A percentile compares a stretch with the other conserved stretches of the same genome.
Conservation (phyloP, 257 asterid species). For the Datura wrightii region DNA sequence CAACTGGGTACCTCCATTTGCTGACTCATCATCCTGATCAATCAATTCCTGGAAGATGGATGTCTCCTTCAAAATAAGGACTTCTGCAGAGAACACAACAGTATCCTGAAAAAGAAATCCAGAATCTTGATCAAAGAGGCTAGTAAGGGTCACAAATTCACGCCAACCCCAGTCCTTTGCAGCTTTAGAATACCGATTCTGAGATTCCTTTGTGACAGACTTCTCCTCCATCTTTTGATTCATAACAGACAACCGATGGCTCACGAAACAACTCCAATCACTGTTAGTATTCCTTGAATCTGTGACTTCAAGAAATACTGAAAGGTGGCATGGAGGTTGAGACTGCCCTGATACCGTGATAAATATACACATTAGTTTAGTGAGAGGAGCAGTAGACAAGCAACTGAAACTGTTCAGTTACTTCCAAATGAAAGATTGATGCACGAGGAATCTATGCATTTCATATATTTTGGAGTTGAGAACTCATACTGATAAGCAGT, state of each 20-base stretch:
- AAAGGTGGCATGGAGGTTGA: slow-evolving; percentile 98
- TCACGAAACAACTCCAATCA: slow-evolving; percentile 99
- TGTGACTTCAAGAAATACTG: slow-evolving; percentile 98
- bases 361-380: slow-evolving; percentile 40
- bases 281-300: slow-evolving; percentile 81
- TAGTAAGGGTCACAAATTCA: slow-evolving; percentile 94
- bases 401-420: not conserved
- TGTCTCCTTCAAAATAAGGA: slow-evolving; percentile 93
- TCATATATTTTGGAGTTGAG: too few species aligned
- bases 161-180: slow-evolving; percentile 99
- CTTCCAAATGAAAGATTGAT: not conserved
- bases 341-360: slow-evolving; percentile 90
- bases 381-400: slow-evolving; percentile 6
- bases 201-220: slow-evolving; percentile 95
- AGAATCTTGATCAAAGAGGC: slow-evolving; percentile 98
- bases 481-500: not conserved
- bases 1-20: slow-evolving; percentile 48
- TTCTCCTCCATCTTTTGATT: slow-evolving; percentile 87
- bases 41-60: slow-evolving; percentile 73
- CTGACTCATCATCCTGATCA: slow-evolving; percentile 59
- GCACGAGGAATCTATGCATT: too few species aligned
- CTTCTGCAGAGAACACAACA: slow-evolving; percentile 88
- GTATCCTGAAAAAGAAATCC: slow-evolving; percentile 91
- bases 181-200: slow-evolving; percentile 94
- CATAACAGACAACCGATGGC: slow-evolving; percentile 90